Conservation (phyloP, 768 basidiomycete genomes). For the Tylopilus vinaceipallidus region DNA sequence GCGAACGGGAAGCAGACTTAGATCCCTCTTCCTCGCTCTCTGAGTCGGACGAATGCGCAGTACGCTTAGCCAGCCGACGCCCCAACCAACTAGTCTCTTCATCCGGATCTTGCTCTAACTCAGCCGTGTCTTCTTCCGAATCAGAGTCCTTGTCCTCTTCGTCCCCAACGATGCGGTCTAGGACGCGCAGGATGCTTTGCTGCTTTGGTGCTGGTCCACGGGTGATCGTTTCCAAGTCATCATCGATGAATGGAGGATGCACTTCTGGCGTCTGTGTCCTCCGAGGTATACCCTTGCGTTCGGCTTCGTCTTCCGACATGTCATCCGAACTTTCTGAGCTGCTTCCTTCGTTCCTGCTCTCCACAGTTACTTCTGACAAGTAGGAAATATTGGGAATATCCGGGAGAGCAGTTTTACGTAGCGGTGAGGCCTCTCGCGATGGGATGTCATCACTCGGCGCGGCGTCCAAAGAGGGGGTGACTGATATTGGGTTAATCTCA, state of each 20-base stretch:
- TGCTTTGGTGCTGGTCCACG: conserved; percentile 37
- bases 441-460: conserved; percentile 1
- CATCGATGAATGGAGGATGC: conserved; percentile 7
- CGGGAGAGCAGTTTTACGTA: conserved; percentile 9
- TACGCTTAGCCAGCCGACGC: conserved; percentile 35
- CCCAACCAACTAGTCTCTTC: conserved; percentile 31
- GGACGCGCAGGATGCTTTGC: conserved; percentile 21
- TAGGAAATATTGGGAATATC: conserved; percentile 32
- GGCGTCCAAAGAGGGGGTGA: background rate
- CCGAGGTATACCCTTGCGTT: conserved; percentile 6
- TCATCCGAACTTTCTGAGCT: conserved; percentile 36
- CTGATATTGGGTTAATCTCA: conserved; percentile 13
- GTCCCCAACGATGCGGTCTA: conserved; percentile 30
- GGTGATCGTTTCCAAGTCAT: conserved; percentile 41
- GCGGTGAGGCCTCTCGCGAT: background rate
- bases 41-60: conserved; percentile 29
- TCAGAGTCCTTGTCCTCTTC: conserved; percentile 35
- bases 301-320: conserved; percentile 16
- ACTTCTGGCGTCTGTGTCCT: background rate
- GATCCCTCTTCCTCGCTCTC: conserved; percentile 35
- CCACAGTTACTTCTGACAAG: conserved; percentile 36
- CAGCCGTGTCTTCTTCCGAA: conserved; percentile 41
- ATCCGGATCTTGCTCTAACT: conserved; percentile 41
- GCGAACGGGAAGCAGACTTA: conserved; percentile 14
- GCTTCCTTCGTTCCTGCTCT: conserved; percentile 40